Percentiles rank a stretch among this genome's conserved stretches.
These are phyloP conservation scores for Triglochin maritima DNA, from an alignment of 106 monocot species.

Conservation along the genomic window DNA sequence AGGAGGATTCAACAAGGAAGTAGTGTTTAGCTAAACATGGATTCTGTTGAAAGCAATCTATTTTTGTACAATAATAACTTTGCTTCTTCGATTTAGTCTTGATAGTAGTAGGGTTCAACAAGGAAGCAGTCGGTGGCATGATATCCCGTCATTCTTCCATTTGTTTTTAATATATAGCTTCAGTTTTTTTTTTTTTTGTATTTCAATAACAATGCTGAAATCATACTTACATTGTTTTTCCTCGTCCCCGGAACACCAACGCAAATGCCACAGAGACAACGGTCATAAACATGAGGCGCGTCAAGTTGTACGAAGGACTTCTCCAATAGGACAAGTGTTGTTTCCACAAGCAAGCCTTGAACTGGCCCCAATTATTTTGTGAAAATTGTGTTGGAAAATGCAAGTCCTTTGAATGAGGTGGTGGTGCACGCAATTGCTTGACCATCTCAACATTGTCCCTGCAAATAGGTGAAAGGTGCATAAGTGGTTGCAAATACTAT, in stretches of 20 bases:
- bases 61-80: too few species aligned
- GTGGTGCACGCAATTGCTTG: constrained; percentile 32
- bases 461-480: background rate
- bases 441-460: constrained; percentile 49
- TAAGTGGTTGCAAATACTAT: too few species aligned
- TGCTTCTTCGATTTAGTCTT: too few species aligned
- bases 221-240: constrained; percentile 17
- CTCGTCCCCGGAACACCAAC: constrained; percentile 13
- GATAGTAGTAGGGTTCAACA: too few species aligned
- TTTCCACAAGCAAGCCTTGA: constrained; percentile 78
- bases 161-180: too few species aligned
- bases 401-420: constrained; percentile 39
- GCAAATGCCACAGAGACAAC: constrained; percentile 12
- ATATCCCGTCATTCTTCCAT: too few species aligned
- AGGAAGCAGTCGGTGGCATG: too few species aligned
- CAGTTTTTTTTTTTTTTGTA: too few species aligned
- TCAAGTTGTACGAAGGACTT: constrained; percentile 56
- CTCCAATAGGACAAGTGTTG: constrained; percentile 76
- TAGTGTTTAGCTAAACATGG: too few species aligned
- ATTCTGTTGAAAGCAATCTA: too few species aligned
- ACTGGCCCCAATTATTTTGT: constrained; percentile 52
- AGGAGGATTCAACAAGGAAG: too few species aligned
- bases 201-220: background rate
- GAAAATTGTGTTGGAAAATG: constrained; percentile 49
- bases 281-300: constrained; percentile 8